phyloP scores from a whole-genome alignment of 805 yeast species.

The Scheffersomyces coipomensis region DNA sequence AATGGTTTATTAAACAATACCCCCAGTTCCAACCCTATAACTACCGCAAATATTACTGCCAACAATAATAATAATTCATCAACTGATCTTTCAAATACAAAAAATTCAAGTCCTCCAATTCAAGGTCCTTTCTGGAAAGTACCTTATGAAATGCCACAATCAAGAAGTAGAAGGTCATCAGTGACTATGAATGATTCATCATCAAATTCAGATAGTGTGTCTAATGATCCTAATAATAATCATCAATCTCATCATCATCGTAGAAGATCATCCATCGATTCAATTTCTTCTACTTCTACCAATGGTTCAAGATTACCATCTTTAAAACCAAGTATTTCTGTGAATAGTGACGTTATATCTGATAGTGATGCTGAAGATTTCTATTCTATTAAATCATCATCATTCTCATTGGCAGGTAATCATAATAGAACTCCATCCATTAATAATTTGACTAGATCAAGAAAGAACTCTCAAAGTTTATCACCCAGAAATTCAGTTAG shows the following conservation, averaged over 20 bases:
- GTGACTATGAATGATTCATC: neutral
- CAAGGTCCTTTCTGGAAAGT: slow-evolving; percentile 61
- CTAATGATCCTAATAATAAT: neutral
- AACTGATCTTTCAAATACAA: neutral
- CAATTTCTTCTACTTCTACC: slow-evolving; percentile 47
- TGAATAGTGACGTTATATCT: slow-evolving; percentile 21
- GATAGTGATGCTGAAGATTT: slow-evolving; percentile 35
- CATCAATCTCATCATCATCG: slow-evolving; percentile 10
- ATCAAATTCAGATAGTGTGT: neutral
- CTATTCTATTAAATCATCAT: slow-evolving; percentile 22
- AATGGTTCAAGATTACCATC: slow-evolving; percentile 33
- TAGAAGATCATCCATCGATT: slow-evolving; percentile 49
- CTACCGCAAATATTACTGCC: slow-evolving; percentile 1
- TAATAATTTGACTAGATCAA: slow-evolving; percentile 5
- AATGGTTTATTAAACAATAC: slow-evolving; percentile 3
- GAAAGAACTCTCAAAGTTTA: slow-evolving; percentile 16
- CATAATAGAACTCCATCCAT: neutral
- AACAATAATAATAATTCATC: slow-evolving; percentile 1
- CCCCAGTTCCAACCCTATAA: neutral
- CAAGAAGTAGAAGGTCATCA: slow-evolving; percentile 5
- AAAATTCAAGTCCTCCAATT: slow-evolving; percentile 23
- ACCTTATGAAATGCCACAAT: slow-evolving; percentile 54
- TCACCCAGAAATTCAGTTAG: slow-evolving; percentile 34
- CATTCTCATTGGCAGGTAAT: neutral
- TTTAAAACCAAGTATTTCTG: slow-evolving; percentile 21